Evolutionary conservation across 2,329 filamentous ascomycete species (phyloP).

Genomic region (Botrytis squamosa): DNA sequence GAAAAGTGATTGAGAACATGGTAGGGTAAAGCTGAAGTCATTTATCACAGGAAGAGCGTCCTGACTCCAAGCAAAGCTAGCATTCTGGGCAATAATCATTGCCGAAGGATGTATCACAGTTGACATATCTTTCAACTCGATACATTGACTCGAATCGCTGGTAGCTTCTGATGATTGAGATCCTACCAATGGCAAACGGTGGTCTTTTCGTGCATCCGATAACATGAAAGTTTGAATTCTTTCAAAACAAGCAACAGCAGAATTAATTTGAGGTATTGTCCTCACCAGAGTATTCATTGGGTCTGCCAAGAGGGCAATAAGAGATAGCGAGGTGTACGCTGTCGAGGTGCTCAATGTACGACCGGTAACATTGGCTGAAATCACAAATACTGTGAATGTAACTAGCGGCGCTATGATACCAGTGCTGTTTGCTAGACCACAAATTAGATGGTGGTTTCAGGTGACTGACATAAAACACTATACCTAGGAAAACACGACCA

Average conservation of each 20-base stretch:
- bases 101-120: neutral
- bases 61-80: constrained; percentile 31
- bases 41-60: constrained; percentile 23
- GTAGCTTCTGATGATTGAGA: too few relatives aligned
- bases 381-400: constrained; percentile 44
- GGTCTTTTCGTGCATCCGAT: constrained; percentile 28
- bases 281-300: constrained; percentile 45
- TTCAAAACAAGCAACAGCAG: constrained; percentile 44
- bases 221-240: constrained; percentile 43
- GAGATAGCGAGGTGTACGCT: constrained; percentile 46
- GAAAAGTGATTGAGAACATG: constrained; percentile 30
- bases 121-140: constrained; percentile 24
- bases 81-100: constrained; percentile 32
- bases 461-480: neutral
- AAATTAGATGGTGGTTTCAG: neutral
- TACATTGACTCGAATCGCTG: neutral
- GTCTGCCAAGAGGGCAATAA: constrained; percentile 42
- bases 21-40: constrained; percentile 29
- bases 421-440: constrained; percentile 30
- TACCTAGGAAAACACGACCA: constrained; percentile 29
- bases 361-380: constrained; percentile 35
- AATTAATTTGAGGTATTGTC: constrained; percentile 41
- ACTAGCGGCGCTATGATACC: constrained; percentile 40
- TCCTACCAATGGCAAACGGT: constrained; percentile 28
- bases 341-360: constrained; percentile 33